Base-by-base conservation (phyloP, 345 rosid genomes). In the Melastoma malabathricum region DNA sequence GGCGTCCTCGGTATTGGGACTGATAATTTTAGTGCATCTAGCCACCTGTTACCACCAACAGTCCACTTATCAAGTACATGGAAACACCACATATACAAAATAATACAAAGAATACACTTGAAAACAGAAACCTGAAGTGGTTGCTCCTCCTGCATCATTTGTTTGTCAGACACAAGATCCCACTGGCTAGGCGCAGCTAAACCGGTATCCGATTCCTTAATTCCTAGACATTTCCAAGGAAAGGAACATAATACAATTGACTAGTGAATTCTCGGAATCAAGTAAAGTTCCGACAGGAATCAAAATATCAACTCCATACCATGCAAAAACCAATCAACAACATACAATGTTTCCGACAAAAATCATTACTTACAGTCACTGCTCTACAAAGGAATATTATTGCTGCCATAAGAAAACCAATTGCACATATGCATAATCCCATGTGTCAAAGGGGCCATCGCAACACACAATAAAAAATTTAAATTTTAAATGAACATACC, bases 71-170 rank as follows among this genome's bases (percentile, higher is more conserved):
- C 20, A 41, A 17, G 41, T 51, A 7, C 41, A 34, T 34, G 12
- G 41, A 12, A 34, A 7, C 41, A 34, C 41, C 12, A 34, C 0
- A 34, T 34, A 34, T 34, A 18, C 6, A 9, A n/a, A 38, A 10
- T 0, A 10, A 56, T 12, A 34, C 10, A 34, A 34, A 34, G 12
- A 6, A 34, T 34, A 34, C 12, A 12, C 2, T 34, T 34, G 41
- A 34, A 9, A 9, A 34, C 10, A 34, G 41, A 34, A 31, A 54
- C 65, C 79, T 92, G 98, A 51, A 92, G 94, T 4, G 97, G 98
- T 53, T 92, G 97, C 68, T 92, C 98, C 63, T 92, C 98, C 62
- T 92, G 98, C 98, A 92, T 92, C 98, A 92, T 92, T 58, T 87
- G 95, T 56, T 92, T 92, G 57, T 92, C 98, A 1, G 98, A 92